phyloP scores from a whole-genome alignment of 75 land plant species.

The Cupressus sempervirens region DNA sequence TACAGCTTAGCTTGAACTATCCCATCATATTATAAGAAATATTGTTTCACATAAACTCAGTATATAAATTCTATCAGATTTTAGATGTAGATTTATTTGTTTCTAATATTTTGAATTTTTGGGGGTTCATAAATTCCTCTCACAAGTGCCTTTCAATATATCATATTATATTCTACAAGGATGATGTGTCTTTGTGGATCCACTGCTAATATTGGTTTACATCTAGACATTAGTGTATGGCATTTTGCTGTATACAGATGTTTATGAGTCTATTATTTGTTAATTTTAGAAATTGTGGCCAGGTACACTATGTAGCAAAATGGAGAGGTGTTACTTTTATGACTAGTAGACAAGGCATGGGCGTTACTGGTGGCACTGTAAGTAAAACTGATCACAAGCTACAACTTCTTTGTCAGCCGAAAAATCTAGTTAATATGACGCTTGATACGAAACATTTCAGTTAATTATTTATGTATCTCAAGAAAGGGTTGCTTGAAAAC shows the following conservation, averaged over 20 bases:
- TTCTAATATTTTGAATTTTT: not conserved
- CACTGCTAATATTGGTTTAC: not conserved
- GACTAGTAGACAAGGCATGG: constrained; percentile 94
- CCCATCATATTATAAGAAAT: not conserved
- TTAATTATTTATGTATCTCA: not conserved
- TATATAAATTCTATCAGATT: not conserved
- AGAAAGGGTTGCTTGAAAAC: not conserved
- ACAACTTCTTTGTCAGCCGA: not conserved
- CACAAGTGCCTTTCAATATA: not conserved
- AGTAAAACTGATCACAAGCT: constrained; percentile 11
- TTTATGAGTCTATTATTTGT: constrained; percentile 7
- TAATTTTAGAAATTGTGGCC: constrained; percentile 20
- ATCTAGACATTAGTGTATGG: not conserved
- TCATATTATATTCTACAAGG: not conserved
- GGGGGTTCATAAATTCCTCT: not conserved
- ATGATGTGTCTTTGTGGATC: not conserved
- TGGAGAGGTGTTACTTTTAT: constrained; percentile 92
- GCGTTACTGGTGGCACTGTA: constrained; percentile 95
- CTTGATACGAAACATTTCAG: not conserved
- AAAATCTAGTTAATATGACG: not conserved
- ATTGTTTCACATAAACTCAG: not conserved
- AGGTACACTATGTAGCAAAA: constrained; percentile 96
- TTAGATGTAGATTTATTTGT: not conserved
- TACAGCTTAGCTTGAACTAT: not conserved
- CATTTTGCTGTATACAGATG: not conserved